phyloP scores from a whole-genome alignment of 2,329 filamentous ascomycete species.

The Microcyclospora pomicola region DNA sequence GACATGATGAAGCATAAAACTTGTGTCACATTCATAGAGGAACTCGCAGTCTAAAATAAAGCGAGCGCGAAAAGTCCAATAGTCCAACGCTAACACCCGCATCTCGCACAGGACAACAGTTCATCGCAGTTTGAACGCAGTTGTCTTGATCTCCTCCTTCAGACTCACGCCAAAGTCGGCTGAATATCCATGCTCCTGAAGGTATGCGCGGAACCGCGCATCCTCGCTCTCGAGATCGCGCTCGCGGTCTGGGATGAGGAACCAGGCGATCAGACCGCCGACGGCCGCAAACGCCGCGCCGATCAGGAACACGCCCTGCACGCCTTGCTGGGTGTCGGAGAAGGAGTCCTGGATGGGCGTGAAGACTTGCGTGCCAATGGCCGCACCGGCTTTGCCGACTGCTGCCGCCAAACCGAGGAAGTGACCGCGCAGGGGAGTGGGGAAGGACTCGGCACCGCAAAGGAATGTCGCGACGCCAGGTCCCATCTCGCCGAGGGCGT shows the following conservation, averaged over 20 bases:
- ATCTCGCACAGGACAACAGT: neutral
- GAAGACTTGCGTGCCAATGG: slow-evolving; percentile 67
- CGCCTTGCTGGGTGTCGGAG: slow-evolving; percentile 25
- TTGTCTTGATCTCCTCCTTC: slow-evolving; percentile 7
- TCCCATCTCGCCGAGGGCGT: slow-evolving; percentile 64
- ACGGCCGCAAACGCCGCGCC: slow-evolving; percentile 36
- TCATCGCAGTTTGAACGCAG: slow-evolving; percentile 1
- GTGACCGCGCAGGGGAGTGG: slow-evolving; percentile 66
- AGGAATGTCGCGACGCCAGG: slow-evolving; percentile 76
- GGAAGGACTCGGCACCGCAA: slow-evolving; percentile 71
- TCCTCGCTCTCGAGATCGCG: slow-evolving; percentile 33
- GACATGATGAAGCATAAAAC: no score
- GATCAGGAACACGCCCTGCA: slow-evolving; percentile 39
- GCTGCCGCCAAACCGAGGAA: slow-evolving; percentile 57
- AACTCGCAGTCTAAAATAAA: no score
- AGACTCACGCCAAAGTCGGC: slow-evolving; percentile 7
- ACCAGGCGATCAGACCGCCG: slow-evolving; percentile 32
- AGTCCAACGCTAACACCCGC: neutral
- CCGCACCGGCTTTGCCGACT: slow-evolving; percentile 58
- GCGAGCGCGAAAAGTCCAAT: no score
- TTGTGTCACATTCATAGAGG: no score
- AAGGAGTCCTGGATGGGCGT: slow-evolving; percentile 32
- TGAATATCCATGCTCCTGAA: slow-evolving; percentile 28
- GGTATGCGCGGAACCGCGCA: slow-evolving; percentile 30
- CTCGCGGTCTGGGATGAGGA: slow-evolving; percentile 34